phyloP scores from a whole-genome alignment of 2,329 filamentous ascomycete genomes.

The Phialophora tarda region DNA sequence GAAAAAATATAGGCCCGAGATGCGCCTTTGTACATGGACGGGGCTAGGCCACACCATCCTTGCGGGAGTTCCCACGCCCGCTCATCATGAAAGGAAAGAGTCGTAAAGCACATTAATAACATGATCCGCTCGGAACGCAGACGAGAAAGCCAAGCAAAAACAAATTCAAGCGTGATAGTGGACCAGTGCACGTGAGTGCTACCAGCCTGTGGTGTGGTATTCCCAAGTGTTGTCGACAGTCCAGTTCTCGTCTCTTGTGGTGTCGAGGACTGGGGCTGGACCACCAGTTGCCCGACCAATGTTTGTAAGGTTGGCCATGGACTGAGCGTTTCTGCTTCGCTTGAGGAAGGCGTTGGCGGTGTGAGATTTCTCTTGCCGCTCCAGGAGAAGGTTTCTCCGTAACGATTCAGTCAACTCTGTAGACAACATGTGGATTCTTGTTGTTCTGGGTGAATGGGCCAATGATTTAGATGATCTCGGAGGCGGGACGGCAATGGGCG shows the following conservation, averaged over 20 bases:
- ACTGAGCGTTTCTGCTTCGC: slow-evolving; percentile 86
- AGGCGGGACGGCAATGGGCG: slow-evolving; percentile 36
- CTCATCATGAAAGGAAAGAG: slow-evolving; percentile 21
- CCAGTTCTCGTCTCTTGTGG: slow-evolving; percentile 72
- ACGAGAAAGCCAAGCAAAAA: slow-evolving; percentile 15
- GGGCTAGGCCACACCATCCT: slow-evolving; percentile 22
- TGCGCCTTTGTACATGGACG: slow-evolving; percentile 20
- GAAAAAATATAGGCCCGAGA: slow-evolving; percentile 8
- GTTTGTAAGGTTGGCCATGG: slow-evolving; percentile 85
- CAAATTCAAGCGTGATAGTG: slow-evolving; percentile 16
- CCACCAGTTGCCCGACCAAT: slow-evolving; percentile 67
- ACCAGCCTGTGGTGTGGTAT: slow-evolving; percentile 88
- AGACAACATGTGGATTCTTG: slow-evolving; percentile 91
- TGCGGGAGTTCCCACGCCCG: slow-evolving; percentile 6
- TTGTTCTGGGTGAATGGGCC: slow-evolving; percentile 87
- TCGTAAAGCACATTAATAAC: slow-evolving; percentile 31
- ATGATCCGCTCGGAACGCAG: slow-evolving; percentile 35
- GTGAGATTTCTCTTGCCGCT: slow-evolving; percentile 90
- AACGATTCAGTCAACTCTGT: slow-evolving; percentile 94
- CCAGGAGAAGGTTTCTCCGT: slow-evolving; percentile 88
- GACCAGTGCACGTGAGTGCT: background rate
- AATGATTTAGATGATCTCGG: slow-evolving; percentile 52
- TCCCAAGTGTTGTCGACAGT: slow-evolving; percentile 83
- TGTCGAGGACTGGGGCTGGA: slow-evolving; percentile 35
- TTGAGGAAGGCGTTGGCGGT: slow-evolving; percentile 88